Evolutionary conservation across 305 asterid genomes (phyloP).

Genomic region (Fraxinus albicans): DNA sequence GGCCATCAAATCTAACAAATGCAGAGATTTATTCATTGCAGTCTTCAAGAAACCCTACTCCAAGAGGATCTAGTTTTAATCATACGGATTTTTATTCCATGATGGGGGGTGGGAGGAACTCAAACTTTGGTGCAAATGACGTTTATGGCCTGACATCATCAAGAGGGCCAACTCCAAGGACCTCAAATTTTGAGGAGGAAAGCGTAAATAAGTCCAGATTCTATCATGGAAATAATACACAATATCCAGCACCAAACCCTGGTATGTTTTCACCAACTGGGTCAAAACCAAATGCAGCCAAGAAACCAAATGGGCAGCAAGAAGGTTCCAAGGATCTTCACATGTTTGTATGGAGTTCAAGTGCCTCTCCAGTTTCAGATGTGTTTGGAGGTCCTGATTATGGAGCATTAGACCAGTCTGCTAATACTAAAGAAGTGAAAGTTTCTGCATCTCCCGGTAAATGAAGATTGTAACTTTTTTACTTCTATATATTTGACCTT

Average conservation of each 20-base stretch:
- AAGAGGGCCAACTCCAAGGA: conserved; percentile 78
- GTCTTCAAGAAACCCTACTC: conserved; percentile 85
- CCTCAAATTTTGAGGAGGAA: conserved; percentile 82
- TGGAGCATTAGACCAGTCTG: conserved; percentile 49
- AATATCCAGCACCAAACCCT: conserved; percentile 83
- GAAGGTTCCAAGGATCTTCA: conserved; percentile 70
- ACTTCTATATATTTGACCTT: neutral
- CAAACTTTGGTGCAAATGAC: conserved; percentile 76
- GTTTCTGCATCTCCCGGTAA: conserved; percentile 53
- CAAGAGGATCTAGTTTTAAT: conserved; percentile 91
- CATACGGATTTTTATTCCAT: conserved; percentile 85
- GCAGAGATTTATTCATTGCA: conserved; percentile 94
- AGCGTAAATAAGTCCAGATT: conserved; percentile 17
- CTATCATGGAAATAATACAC: conserved; percentile 1
- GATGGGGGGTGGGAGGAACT: conserved; percentile 62
- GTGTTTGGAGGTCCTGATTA: conserved; percentile 73
- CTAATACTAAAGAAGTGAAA: conserved; percentile 56
- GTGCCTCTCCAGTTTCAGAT: conserved; percentile 90
- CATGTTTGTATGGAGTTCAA: conserved; percentile 96
- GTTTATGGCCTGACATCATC: conserved; percentile 54
- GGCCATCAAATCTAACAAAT: conserved; percentile 81
- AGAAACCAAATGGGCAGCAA: conserved; percentile 51
- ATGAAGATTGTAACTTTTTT: neutral
- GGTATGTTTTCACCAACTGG: conserved; percentile 82
- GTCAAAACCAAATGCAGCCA: conserved; percentile 34